These are phyloP conservation scores for Carex parvula DNA, from an alignment of 176 grass and related monocot species.

Conservation along the genomic window DNA sequence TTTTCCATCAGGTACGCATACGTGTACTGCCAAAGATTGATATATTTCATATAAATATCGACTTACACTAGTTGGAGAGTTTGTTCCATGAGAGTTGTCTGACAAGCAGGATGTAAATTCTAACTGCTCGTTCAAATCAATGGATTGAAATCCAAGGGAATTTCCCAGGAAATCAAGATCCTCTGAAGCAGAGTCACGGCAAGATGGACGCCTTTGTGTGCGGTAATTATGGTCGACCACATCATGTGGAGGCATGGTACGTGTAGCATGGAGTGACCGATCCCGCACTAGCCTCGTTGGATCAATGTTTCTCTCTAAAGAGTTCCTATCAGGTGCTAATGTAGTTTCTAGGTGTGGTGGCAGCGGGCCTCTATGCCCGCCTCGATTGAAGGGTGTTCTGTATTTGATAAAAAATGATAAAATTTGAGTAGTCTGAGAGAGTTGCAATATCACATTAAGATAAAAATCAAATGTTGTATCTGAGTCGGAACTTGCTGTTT, in stretches of 20 bases:
- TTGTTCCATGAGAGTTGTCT: slow-evolving; percentile 33
- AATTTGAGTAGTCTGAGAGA: neutral
- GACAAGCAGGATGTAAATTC: slow-evolving; percentile 25
- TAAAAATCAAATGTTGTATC: neutral
- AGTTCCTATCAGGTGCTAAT: slow-evolving; percentile 37
- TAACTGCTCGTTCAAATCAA: slow-evolving; percentile 53
- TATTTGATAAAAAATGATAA: neutral
- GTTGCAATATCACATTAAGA: neutral
- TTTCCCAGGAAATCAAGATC: slow-evolving; percentile 52
- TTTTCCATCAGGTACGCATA: neutral
- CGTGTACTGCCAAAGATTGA: neutral
- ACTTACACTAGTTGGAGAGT: slow-evolving; percentile 50
- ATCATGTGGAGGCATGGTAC: slow-evolving; percentile 13
- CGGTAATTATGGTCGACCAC: slow-evolving; percentile 25
- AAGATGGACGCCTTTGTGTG: slow-evolving; percentile 13
- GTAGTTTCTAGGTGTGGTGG: slow-evolving; percentile 28
- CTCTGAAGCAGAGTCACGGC: slow-evolving; percentile 36
- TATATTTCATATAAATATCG: neutral
- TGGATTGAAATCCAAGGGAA: slow-evolving; percentile 40
- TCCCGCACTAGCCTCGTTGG: slow-evolving; percentile 50
- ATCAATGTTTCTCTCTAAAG: slow-evolving; percentile 28
- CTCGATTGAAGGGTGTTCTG: slow-evolving; percentile 34
- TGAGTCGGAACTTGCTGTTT: neutral
- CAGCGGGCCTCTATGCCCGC: slow-evolving; percentile 30
- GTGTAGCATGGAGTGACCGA: slow-evolving; percentile 32